Base-by-base conservation (phyloP, 2,329 filamentous ascomycete genomes). In the Exophiala bonariae region DNA sequence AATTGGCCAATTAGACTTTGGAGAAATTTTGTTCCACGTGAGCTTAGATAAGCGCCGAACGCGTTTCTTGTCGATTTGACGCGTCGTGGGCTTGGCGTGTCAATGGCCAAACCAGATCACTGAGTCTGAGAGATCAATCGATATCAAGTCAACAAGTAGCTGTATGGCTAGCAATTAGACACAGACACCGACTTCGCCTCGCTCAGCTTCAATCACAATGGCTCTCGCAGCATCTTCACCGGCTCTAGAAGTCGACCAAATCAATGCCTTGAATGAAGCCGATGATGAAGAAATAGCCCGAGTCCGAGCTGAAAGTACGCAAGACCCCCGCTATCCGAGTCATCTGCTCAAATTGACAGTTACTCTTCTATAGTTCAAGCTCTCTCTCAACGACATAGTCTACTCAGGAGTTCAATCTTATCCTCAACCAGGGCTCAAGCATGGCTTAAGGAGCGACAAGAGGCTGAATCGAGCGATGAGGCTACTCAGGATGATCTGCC, bases 341-440 rank as follows among this genome's bases (percentile, higher is more conserved):
- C n/a, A n/a, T n/a, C n/a, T n/a, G n/a, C n/a, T n/a, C n/a, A n/a
- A n/a, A n/a, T 59, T 48, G 18, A 49, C 50, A 22, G n/a, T n/a
- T n/a, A 16, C 39, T 36, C 26, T 20, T 35, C 10, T 19, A 14
- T 39, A 73, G 70, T 74, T 48, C 62, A 61, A 32, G 63, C 56
- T 9, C 66, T 73, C 33, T 63, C 66, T 43, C 61, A 62, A 35
- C 67, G 63, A 41, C 65, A 66, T 49, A 65, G 65, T 36, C 57
- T 71, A 41, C 63, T 74, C 9, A 58, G 67, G 28, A 65, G 67
- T 3, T 70, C 68, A 45, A 63, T 74, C 17, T 63, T 75, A 35
- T 61, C 68, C n/a, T 71, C 69, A 3, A 61, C 61, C 14, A 45
- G 58, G 16, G 47, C 72, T 30, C 70, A 68, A 49, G 63, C 61